Evolutionary conservation across 2,329 filamentous ascomycete genomes (phyloP).

Genomic region (Fusarium abutilonis): DNA sequence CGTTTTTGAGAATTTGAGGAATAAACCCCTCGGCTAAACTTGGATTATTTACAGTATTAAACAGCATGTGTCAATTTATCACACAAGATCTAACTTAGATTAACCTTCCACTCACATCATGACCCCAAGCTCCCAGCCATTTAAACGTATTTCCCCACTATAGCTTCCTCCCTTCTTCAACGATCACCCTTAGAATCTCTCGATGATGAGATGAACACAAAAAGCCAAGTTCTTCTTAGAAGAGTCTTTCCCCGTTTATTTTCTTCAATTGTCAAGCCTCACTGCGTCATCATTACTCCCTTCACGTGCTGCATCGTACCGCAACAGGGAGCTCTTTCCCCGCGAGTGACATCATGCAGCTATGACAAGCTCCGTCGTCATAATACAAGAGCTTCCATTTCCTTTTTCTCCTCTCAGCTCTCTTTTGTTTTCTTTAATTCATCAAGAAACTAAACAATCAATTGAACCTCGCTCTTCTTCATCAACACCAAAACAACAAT

Average conservation of each 20-base stretch:
- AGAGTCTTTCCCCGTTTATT: slow-evolving; percentile 11
- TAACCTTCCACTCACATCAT: slow-evolving; percentile 17
- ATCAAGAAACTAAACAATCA: slow-evolving; percentile 7
- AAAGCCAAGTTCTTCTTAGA: slow-evolving; percentile 5
- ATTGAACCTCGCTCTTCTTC: slow-evolving; percentile 13
- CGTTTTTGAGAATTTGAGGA: background rate
- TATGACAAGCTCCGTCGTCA: slow-evolving; percentile 36
- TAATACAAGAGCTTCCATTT: slow-evolving; percentile 27
- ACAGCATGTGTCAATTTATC: background rate
- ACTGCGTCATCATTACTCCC: slow-evolving; percentile 43
- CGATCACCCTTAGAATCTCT: slow-evolving; percentile 30
- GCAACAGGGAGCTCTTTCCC: slow-evolving; percentile 37
- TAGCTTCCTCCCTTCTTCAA: slow-evolving; percentile 13
- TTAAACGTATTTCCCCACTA: slow-evolving; percentile 14
- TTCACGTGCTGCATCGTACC: slow-evolving; percentile 38
- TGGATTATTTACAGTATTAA: background rate
- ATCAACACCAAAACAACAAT: background rate
- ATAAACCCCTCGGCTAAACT: background rate
- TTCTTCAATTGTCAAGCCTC: slow-evolving; percentile 19
- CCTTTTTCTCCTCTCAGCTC: slow-evolving; percentile 4
- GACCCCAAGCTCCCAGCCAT: slow-evolving; percentile 8
- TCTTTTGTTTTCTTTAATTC: background rate
- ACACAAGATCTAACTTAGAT: background rate
- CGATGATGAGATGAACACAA: slow-evolving; percentile 29
- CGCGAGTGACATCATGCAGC: slow-evolving; percentile 44